Conservation (phyloP, 768 basidiomycete species). For the Macrolepiota fuliginosa region DNA sequence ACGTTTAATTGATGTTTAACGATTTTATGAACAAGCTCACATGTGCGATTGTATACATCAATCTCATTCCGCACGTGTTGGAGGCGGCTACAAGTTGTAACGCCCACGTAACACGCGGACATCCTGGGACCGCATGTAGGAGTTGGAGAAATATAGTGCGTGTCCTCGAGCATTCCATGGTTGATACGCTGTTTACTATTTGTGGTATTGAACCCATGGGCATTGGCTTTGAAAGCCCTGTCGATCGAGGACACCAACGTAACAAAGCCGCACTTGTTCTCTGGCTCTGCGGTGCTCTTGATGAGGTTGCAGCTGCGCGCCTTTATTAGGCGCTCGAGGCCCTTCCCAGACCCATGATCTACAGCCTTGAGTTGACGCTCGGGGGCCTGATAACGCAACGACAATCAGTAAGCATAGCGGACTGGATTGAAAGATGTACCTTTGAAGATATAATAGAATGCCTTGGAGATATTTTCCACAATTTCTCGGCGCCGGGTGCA, state of each 20-base stretch:
- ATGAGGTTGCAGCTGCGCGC: constrained; percentile 66
- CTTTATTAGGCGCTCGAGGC: constrained; percentile 42
- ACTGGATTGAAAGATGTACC: constrained; percentile 31
- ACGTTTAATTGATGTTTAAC: no score
- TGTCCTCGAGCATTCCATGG: constrained; percentile 66
- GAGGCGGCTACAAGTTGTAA: constrained; percentile 62
- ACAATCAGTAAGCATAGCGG: constrained; percentile 4
- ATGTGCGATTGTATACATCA: constrained; percentile 71
- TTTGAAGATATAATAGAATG: constrained; percentile 56
- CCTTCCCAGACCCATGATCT: constrained; percentile 31
- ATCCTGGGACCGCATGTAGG: constrained; percentile 47
- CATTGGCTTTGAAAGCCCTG: constrained; percentile 69
- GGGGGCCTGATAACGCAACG: constrained; percentile 48
- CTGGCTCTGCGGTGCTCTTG: constrained; percentile 53
- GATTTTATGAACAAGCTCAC: constrained; percentile 29
- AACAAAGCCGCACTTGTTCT: constrained; percentile 40
- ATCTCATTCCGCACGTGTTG: constrained; percentile 57
- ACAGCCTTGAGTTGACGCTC: constrained; percentile 49
- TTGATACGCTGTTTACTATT: constrained; percentile 75
- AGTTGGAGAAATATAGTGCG: constrained; percentile 67
- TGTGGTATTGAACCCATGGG: constrained; percentile 72
- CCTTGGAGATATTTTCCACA: constrained; percentile 60
- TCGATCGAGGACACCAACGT: not conserved
- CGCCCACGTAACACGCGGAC: constrained; percentile 69
- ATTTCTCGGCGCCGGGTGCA: constrained; percentile 39